A percentile compares a stretch with the other conserved stretches of the same genome.
Conservation (phyloP, 345 rosid species). For the Arabidopsis suecica region DNA sequence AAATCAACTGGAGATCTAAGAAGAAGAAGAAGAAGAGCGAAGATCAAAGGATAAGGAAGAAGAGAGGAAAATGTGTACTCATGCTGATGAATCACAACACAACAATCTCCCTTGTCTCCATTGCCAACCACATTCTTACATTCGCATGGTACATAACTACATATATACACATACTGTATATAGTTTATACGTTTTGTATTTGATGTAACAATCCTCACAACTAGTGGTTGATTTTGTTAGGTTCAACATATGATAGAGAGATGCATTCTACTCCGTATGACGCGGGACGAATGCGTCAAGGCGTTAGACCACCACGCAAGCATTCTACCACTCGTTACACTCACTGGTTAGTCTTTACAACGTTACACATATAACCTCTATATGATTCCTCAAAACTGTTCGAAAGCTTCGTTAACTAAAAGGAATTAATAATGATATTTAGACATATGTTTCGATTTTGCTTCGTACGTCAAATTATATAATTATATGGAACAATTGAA, state of each 20-base stretch:
- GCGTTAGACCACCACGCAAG: slow-evolving; percentile 65
- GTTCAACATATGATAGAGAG: slow-evolving; percentile 89
- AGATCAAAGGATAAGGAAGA: slow-evolving; percentile 7
- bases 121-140: slow-evolving; percentile 78
- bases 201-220: slow-evolving; percentile 16
- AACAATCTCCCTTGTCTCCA: slow-evolving; percentile 63
- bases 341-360: slow-evolving; percentile 54
- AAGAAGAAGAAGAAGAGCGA: slow-evolving; percentile 26
- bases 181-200: not conserved
- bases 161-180: not conserved
- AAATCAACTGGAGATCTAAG: slow-evolving; percentile 18
- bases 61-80: slow-evolving; percentile 45
- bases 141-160: slow-evolving; percentile 53
- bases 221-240: slow-evolving; percentile 42
- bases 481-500: not conserved
- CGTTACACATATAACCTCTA: not conserved
- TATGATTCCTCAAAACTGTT: not conserved
- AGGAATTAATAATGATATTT: not conserved
- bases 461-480: not conserved
- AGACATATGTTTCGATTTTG: not conserved
- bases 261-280: slow-evolving; percentile 77
- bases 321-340: slow-evolving; percentile 68
- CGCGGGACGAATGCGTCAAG: slow-evolving; percentile 72
- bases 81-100: slow-evolving; percentile 42
- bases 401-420: not conserved